These are phyloP conservation scores for Chlorella vulgaris DNA, from an alignment of 139 green algal species.

Conservation along the genomic window DNA sequence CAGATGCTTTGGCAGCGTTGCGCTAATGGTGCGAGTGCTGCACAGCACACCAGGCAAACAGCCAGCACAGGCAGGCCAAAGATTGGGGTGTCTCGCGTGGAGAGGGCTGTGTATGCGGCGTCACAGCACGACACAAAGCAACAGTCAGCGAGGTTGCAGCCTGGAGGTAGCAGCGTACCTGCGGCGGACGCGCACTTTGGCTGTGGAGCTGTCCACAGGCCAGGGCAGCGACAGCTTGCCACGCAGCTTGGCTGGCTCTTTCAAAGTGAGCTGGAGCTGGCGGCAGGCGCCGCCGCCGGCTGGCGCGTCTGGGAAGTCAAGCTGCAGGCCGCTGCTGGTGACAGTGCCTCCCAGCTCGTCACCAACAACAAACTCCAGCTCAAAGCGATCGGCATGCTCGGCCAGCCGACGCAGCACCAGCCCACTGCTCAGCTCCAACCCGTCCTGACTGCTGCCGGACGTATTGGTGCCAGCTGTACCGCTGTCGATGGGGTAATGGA, in stretches of 20 bases:
- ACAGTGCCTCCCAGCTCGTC: neutral
- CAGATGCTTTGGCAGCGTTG: neutral
- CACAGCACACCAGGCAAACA: too few species aligned
- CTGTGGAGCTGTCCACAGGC: neutral
- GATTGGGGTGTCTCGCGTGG: too few species aligned
- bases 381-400: conserved; percentile 2
- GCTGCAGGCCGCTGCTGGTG: neutral
- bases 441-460: too few species aligned
- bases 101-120: too few species aligned
- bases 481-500: neutral
- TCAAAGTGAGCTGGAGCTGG: neutral
- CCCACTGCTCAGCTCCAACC: neutral
- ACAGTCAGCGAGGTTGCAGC: too few species aligned
- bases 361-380: neutral
- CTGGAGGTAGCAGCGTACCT: neutral
- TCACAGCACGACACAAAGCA: too few species aligned
- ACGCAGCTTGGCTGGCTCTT: neutral
- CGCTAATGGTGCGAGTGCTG: neutral
- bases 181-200: neutral
- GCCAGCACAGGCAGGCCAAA: neutral
- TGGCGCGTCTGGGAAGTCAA: neutral
- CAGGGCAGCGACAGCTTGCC: neutral
- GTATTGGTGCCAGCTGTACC: too few species aligned
- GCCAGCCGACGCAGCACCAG: neutral
- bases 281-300: conserved; percentile 1